Percentiles rank a stretch among this genome's conserved stretches.
phyloP scores from a whole-genome alignment of 768 basidiomycete species.

The Calocybe cyanea region DNA sequence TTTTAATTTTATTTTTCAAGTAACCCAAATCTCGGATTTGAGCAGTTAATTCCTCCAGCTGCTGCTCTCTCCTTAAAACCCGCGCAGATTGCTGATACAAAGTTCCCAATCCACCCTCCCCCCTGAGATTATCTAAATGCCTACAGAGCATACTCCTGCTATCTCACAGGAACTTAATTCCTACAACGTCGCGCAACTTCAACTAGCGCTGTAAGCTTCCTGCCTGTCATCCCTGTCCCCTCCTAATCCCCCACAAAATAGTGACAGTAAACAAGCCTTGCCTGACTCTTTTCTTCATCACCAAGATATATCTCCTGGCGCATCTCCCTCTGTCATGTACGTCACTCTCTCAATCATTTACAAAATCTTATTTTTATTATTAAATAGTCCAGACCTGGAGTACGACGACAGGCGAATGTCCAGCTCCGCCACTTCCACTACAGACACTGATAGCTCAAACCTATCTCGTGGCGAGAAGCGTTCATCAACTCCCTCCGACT shows the following conservation, averaged over 20 bases:
- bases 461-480: constrained; percentile 62
- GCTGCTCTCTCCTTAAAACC: constrained; percentile 19
- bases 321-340: constrained; percentile 45
- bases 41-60: neutral
- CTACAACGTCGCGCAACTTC: constrained; percentile 63
- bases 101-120: constrained; percentile 5
- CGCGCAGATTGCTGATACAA: neutral
- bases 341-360: constrained; percentile 17
- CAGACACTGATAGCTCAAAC: constrained; percentile 63
- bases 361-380: constrained; percentile 10
- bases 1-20: too few species aligned
- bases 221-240: constrained; percentile 21
- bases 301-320: constrained; percentile 44
- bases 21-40: constrained; percentile 12
- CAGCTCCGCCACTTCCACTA: constrained; percentile 63
- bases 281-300: constrained; percentile 36
- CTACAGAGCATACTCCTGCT: constrained; percentile 41
- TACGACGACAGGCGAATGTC: constrained; percentile 74
- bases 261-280: constrained; percentile 34
- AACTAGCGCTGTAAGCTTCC: constrained; percentile 52
- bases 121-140: constrained; percentile 40
- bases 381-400: constrained; percentile 38
- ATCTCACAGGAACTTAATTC: constrained; percentile 40
- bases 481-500: constrained; percentile 49
- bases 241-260: constrained; percentile 21